These are phyloP conservation scores for Rhizopogon vesiculosus DNA, from an alignment of 768 basidiomycete genomes.

Conservation along the genomic window DNA sequence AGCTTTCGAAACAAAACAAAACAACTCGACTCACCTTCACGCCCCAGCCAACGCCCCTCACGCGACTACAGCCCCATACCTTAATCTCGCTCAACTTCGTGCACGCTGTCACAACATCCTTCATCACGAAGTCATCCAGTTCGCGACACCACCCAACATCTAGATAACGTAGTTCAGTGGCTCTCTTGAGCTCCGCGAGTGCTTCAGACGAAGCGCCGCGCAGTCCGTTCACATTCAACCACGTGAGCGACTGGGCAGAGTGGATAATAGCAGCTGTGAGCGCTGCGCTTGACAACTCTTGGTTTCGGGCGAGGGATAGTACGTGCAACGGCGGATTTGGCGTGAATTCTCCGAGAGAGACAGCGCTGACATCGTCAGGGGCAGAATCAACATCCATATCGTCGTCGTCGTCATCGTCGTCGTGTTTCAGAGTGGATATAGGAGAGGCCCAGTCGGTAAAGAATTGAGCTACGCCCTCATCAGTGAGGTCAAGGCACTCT, in stretches of 20 bases:
- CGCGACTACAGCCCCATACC: constrained; percentile 51
- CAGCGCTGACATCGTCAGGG: neutral
- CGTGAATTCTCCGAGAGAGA: constrained; percentile 3
- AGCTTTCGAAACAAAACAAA: neutral
- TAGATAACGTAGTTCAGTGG: constrained; percentile 45
- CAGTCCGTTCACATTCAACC: constrained; percentile 76
- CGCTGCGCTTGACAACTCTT: constrained; percentile 44
- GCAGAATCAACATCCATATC: constrained; percentile 17
- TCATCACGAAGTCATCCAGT: constrained; percentile 79
- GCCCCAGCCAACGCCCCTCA: constrained; percentile 40
- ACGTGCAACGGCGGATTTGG: constrained; percentile 42
- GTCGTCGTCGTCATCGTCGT: constrained; percentile 12
- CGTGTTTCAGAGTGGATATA: neutral
- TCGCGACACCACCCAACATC: constrained; percentile 86
- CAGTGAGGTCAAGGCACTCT: constrained; percentile 58
- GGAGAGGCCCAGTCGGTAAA: constrained; percentile 51
- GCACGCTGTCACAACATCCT: constrained; percentile 53
- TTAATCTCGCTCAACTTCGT: constrained; percentile 38
- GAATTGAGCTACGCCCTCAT: constrained; percentile 63
- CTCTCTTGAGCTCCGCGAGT: constrained; percentile 33
- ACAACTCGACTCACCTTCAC: constrained; percentile 33
- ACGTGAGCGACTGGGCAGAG: constrained; percentile 52
- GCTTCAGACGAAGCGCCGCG: constrained; percentile 51
- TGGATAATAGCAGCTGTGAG: constrained; percentile 63
- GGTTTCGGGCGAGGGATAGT: constrained; percentile 64